These are phyloP conservation scores for Suillus luteus DNA, from an alignment of 768 basidiomycete genomes.

Conservation along the genomic window DNA sequence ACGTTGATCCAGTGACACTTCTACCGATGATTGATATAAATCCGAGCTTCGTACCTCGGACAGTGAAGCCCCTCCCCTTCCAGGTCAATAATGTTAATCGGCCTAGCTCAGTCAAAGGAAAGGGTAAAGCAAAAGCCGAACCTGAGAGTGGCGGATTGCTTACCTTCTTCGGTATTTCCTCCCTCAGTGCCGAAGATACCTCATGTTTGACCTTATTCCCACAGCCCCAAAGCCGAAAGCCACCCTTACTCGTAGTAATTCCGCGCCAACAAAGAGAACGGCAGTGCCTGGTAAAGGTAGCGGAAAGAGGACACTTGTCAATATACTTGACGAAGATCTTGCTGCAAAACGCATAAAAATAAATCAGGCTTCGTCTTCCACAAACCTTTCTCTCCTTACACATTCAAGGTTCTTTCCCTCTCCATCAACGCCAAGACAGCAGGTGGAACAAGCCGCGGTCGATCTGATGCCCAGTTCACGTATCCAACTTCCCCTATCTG, in stretches of 20 bases:
- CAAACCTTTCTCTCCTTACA: slow-evolving; percentile 18
- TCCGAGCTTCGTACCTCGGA: slow-evolving; percentile 58
- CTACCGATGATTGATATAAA: slow-evolving; percentile 80
- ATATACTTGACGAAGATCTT: slow-evolving; percentile 68
- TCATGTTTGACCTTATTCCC: slow-evolving; percentile 34
- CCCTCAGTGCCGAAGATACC: slow-evolving; percentile 40
- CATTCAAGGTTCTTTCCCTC: slow-evolving; percentile 43
- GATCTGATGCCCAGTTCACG: slow-evolving; percentile 35
- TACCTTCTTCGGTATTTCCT: slow-evolving; percentile 59
- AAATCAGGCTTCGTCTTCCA: slow-evolving; percentile 31
- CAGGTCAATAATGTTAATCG: slow-evolving; percentile 29
- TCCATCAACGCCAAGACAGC: slow-evolving; percentile 9
- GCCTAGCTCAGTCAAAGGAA: slow-evolving; percentile 41
- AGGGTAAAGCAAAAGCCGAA: slow-evolving; percentile 43
- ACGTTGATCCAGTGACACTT: slow-evolving; percentile 68
- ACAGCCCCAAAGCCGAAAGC: slow-evolving; percentile 29
- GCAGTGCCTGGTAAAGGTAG: slow-evolving; percentile 55
- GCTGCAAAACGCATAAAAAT: slow-evolving; percentile 50
- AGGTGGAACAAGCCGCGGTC: slow-evolving; percentile 19
- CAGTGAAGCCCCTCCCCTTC: slow-evolving; percentile 45
- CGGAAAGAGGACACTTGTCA: slow-evolving; percentile 74
- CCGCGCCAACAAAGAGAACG: slow-evolving; percentile 28
- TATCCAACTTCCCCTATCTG: slow-evolving; percentile 19
- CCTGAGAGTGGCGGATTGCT: slow-evolving; percentile 44
- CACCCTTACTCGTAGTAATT: slow-evolving; percentile 29